A percentile compares a stretch with the other conserved stretches of the same genome.
phyloP scores from a whole-genome alignment of 2,329 filamentous ascomycete genomes.

The Fusarium sp. region DNA sequence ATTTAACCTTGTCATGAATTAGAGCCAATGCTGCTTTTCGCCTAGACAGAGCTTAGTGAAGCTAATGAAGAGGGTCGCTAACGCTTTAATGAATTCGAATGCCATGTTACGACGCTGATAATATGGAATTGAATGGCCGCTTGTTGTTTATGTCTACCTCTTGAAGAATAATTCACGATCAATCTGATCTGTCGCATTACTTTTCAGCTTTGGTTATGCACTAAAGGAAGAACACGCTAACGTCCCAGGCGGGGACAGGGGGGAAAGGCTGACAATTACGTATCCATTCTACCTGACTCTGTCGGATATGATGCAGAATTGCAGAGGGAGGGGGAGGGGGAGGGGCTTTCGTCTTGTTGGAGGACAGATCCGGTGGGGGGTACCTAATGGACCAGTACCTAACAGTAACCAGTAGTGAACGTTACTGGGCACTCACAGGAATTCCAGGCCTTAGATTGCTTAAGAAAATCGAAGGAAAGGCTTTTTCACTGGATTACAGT shows the following conservation, averaged over 20 bases:
- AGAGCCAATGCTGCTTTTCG: conserved; percentile 6
- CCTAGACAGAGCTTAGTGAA: neutral
- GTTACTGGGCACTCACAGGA: neutral
- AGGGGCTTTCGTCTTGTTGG: conserved; percentile 25
- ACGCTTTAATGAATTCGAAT: neutral
- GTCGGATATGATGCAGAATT: conserved; percentile 37
- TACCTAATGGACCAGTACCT: too few relatives aligned
- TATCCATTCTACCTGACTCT: neutral
- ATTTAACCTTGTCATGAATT: conserved; percentile 25
- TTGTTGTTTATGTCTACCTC: neutral
- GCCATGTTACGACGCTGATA: neutral
- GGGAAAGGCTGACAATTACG: conserved; percentile 18
- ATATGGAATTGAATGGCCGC: neutral
- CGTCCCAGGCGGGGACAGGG: conserved; percentile 20
- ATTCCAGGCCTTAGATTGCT: neutral
- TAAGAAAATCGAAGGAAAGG: conserved; percentile 9
- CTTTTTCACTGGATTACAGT: conserved; percentile 13
- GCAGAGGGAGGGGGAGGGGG: conserved; percentile 45
- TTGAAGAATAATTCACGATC: neutral
- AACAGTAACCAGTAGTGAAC: too few relatives aligned
- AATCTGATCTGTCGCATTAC: conserved; percentile 11
- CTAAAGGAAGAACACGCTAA: conserved; percentile 10
- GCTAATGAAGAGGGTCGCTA: neutral
- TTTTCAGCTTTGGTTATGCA: conserved; percentile 9
- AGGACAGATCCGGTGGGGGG: conserved; percentile 27